A percentile compares a stretch with the other conserved stretches of the same genome.
phyloP scores from a whole-genome alignment of 2,329 filamentous ascomycete genomes.

The Simplicillium aogashimaense region DNA sequence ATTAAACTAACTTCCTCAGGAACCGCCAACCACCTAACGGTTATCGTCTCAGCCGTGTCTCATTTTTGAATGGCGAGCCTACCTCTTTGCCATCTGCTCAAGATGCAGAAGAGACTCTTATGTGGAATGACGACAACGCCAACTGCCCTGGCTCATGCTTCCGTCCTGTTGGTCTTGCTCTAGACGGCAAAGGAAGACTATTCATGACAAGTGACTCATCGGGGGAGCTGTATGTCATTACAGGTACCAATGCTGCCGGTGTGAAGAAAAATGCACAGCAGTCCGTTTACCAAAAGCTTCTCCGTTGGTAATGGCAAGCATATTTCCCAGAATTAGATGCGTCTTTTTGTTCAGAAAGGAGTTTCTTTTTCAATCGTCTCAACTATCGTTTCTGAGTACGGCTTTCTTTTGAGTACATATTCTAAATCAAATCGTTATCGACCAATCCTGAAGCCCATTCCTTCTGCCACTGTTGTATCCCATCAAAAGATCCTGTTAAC shows the following conservation, averaged over 20 bases:
- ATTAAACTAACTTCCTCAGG: slow-evolving; percentile 8
- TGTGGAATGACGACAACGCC: slow-evolving; percentile 36
- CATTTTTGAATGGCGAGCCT: slow-evolving; percentile 25
- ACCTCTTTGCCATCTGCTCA: slow-evolving; percentile 21
- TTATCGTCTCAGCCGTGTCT: slow-evolving; percentile 27
- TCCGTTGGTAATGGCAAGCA: too few relatives aligned
- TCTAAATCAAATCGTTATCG: too few relatives aligned
- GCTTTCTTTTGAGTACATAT: too few relatives aligned
- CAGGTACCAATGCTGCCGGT: slow-evolving; percentile 4
- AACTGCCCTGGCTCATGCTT: slow-evolving; percentile 39
- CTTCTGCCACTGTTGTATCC: too few relatives aligned
- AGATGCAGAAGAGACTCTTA: slow-evolving; percentile 32
- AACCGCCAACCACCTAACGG: slow-evolving; percentile 22
- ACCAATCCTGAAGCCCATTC: too few relatives aligned
- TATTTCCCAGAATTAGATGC: too few relatives aligned
- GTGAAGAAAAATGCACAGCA: not conserved
- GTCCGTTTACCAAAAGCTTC: too few relatives aligned
- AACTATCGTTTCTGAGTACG: too few relatives aligned
- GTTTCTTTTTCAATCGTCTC: too few relatives aligned
- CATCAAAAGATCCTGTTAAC: too few relatives aligned
- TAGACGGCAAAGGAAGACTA: slow-evolving; percentile 29
- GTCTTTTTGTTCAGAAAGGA: too few relatives aligned
- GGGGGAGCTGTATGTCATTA: slow-evolving; percentile 43
- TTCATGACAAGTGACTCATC: slow-evolving; percentile 44
- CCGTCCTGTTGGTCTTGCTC: slow-evolving; percentile 37